Evolutionary conservation across 441 rosid genomes (phyloP), one percentile per base, ranked within the genome.

Genomic region (Daphne laureola): DNA sequence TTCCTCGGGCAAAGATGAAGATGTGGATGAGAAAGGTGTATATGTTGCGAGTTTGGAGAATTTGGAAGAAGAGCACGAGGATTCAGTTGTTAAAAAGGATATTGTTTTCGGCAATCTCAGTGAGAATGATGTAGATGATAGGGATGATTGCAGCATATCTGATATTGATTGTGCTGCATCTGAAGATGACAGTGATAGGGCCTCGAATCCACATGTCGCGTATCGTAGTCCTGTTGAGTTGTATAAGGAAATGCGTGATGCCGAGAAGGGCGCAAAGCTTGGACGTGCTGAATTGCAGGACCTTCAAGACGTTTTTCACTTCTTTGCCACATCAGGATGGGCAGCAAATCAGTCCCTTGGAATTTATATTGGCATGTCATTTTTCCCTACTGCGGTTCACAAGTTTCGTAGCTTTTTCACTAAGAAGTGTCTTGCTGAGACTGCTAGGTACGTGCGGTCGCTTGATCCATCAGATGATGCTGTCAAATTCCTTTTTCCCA

Each of bases 271-370:
- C 18, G 70, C 23, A 31, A 82, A 67, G 62, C 54, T 79, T 23
- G 65, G 41, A 26, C 75, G 49, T 13, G 47, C 64, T 6, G 83
- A 82, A 35, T 76, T 67, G 71, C 76, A 76, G 59, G 64, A 63
- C 14, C 8, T 91, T 45, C 62, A 48, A 4, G 84, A 78, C 53
- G 76, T 87, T 59, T 86, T 91, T 42, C 48, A 17, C 8, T 65
- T 21, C 63, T 82, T 88, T 58, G 46, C 77, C 0, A 67, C 54
- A 23, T 91, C 96, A 0, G 90, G 90, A 0, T 83, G 95, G 96
- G 98, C 86, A 26, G 78, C 87, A 35, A 72, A 82, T 68, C 98
- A 91, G 65, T 83, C 95, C 60, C 91, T 88, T 66, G 93, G 82
- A 8, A 77, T 86, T 52, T 91, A 85, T 55, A 79, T 85, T 54